Percentiles rank a stretch among this genome's conserved stretches.
These are phyloP conservation scores for Solanum ahanhuiri DNA, from an alignment of 257 asterid species.

Conservation along the genomic window DNA sequence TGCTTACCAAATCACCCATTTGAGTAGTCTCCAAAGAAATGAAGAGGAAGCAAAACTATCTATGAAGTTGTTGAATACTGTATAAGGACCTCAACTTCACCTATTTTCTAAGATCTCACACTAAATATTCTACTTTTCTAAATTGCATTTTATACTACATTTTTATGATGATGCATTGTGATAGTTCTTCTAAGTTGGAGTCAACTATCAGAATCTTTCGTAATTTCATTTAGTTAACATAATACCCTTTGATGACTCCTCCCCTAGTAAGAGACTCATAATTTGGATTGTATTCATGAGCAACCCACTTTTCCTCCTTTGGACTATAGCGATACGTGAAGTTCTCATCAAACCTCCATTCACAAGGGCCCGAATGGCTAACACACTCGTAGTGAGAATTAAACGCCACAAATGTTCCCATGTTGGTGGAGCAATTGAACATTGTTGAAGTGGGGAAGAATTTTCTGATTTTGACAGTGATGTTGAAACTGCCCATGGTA, in stretches of 20 bases:
- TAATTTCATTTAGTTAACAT: neutral
- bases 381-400: constrained; percentile 27
- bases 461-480: constrained; percentile 9
- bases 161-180: neutral
- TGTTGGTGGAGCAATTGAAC: constrained; percentile 79
- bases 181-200: neutral
- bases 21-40: neutral
- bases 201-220: neutral
- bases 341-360: neutral
- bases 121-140: neutral
- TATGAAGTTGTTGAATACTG: neutral
- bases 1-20: neutral
- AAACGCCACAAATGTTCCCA: constrained; percentile 62
- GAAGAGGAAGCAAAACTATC: neutral
- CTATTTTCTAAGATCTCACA: neutral
- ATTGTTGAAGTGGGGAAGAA: constrained; percentile 26
- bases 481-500: constrained; percentile 22
- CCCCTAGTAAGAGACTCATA: neutral
- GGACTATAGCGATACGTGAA: neutral
- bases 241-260: neutral
- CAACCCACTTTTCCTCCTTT: neutral
- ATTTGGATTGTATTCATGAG: neutral
- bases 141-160: neutral
- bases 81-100: neutral
- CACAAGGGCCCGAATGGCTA: neutral